These are phyloP conservation scores for Peterozyma toletana DNA, from an alignment of 805 yeast species.

Conservation along the genomic window DNA sequence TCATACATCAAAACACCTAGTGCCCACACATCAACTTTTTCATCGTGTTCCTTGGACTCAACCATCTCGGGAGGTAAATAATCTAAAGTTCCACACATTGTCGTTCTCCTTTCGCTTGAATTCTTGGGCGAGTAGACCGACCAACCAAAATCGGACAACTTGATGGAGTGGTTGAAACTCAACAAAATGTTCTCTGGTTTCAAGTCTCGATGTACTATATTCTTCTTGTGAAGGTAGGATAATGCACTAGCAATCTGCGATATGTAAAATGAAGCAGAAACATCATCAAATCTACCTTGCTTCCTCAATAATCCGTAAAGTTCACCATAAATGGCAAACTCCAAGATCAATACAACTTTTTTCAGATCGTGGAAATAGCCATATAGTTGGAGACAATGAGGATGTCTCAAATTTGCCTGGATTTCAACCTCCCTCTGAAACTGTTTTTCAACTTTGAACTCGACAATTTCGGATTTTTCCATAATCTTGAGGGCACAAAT, in stretches of 20 bases:
- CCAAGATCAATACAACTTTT: constrained; percentile 78
- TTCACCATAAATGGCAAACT: constrained; percentile 83
- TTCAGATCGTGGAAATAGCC: constrained; percentile 80
- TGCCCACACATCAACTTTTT: constrained; percentile 86
- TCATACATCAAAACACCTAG: constrained; percentile 84
- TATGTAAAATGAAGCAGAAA: constrained; percentile 69
- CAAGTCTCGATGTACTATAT: constrained; percentile 85
- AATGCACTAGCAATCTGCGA: constrained; percentile 81
- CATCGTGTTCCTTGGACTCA: constrained; percentile 72
- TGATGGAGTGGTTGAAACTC: constrained; percentile 68
- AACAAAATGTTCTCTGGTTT: constrained; percentile 90
- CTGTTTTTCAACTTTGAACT: constrained; percentile 74
- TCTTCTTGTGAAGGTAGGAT: constrained; percentile 66
- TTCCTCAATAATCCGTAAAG: constrained; percentile 64
- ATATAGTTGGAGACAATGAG: constrained; percentile 70
- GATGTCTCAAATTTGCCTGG: constrained; percentile 73
- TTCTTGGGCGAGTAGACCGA: constrained; percentile 60
- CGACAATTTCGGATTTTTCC: constrained; percentile 74
- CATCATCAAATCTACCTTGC: constrained; percentile 65
- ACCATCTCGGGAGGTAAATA: constrained; percentile 95
- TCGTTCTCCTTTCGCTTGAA: constrained; percentile 44
- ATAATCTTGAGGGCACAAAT: constrained; percentile 88
- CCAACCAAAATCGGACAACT: constrained; percentile 96
- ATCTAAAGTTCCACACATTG: constrained; percentile 93
- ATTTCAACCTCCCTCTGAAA: constrained; percentile 89